Base-by-base conservation (phyloP, 768 basidiomycete species). In the Calocera cornea region DNA sequence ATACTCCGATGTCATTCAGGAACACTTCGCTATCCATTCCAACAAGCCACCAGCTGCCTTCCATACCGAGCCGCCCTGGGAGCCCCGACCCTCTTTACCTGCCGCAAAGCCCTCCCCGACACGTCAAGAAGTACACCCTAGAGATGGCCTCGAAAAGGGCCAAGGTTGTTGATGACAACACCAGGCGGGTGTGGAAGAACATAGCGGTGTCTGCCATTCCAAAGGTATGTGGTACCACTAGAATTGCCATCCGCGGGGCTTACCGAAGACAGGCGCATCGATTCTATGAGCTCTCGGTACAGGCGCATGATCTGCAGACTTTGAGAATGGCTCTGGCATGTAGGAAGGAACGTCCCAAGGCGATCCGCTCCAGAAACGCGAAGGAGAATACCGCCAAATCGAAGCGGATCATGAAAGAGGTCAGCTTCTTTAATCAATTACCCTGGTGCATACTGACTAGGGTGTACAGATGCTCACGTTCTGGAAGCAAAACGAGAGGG, bases 401-500 rank as follows among this genome's bases (percentile, higher is more conserved):
- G 19, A 60, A 22, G 54, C 24, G 54, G 54, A 60, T 60, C 54
- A 60, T 60, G 54, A 60, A 60, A 60, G 54, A 60, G 54, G 54
- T 60, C 19, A 11, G 54, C 54, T 5, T 19, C 12, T 22, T 65
- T 33, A 36, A 29, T 2, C 2, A 1, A 27, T 14, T 60, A 33
- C 19, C 1, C 19, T 17, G 31, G 29, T 34, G 2, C 2, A 17
- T 38, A 63, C 34, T 66, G 22, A 34, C n/a, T n/a, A n/a, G 19
- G 1, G 1, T 34, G 1, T 1, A 8, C 65, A 97, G 80, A 93
- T 97, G 89, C 86, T 95, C 69, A 86, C 93, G 22, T 94, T 95
- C 78, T 97, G 93, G 93, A 95, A 91, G 79, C 93, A 93, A 78
- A 97, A 97, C 71, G 95, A 98, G 77, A 93, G 93, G 73, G 93